Base-by-base conservation (phyloP, 768 basidiomycete genomes). In the Amanita fuliginea region DNA sequence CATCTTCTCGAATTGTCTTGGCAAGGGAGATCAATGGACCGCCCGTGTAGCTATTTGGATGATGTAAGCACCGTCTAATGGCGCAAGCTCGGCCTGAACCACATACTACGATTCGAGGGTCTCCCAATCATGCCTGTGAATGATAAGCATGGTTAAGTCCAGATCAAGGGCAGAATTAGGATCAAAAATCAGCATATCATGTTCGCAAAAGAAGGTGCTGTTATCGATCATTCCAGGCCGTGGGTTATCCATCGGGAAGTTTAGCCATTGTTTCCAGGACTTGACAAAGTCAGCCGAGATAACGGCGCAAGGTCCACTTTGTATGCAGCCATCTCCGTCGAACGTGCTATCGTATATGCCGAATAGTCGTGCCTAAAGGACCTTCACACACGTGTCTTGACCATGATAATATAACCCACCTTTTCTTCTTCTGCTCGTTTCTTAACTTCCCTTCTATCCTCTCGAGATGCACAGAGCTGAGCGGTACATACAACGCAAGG, bases 371-470 rank as follows among this genome's bases (percentile, higher is more conserved):
- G 77, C 79, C 86, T 88, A 44, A 35, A 39, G n/a, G 19, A 51
- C 30, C 22, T 42, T 18, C 16, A 41, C 35, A 51, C 51, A 42
- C 51, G 51, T 49, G 42, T 30, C 42, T 58, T 24, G 53, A 32
- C 35, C 34, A 37, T 32, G 14, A 44, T 13, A 33, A 33, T 41
- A n/a, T 28, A 39, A 43, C 49, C 24, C 47, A 83, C 88, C 79
- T 86, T 89, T 65, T 90, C 88, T 16, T 83, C 79, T 59, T 88
- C 88, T 21, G 83, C 83, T 49, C 70, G 75, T 60, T 72, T 80
- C 35, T 83, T 78, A 36, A 73, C 54, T 54, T 78, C 81, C 35
- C 72, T 75, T 56, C 75, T 83, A 52, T 78, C 80, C 57, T 79
- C 80, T 57, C 73, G 77, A 6, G 76, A 78, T 30, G 67, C 70